A percentile compares a stretch with the other conserved stretches of the same genome.
phyloP scores from a whole-genome alignment of 768 basidiomycete genomes.

The Paxillus ammoniavirescens region DNA sequence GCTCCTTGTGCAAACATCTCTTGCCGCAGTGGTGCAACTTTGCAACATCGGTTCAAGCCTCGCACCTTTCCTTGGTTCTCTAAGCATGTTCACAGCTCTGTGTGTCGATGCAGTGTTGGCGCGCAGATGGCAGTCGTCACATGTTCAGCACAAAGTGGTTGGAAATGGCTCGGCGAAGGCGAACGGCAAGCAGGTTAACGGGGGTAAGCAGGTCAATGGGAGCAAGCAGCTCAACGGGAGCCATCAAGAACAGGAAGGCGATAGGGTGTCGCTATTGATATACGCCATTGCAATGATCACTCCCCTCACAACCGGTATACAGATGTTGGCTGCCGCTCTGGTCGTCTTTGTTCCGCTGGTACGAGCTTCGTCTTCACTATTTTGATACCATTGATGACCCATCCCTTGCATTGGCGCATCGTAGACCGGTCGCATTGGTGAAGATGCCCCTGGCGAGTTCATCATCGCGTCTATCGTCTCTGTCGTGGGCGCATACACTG shows the following conservation, averaged over 20 bases:
- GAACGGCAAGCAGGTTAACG: background rate
- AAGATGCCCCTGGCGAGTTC: slow-evolving; percentile 82
- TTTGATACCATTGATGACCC: background rate
- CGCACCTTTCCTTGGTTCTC: slow-evolving; percentile 61
- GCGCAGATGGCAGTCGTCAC: slow-evolving; percentile 18
- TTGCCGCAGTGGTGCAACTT: slow-evolving; percentile 61
- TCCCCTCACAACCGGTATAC: slow-evolving; percentile 55
- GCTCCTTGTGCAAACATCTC: slow-evolving; percentile 55
- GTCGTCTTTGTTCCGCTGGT: slow-evolving; percentile 93
- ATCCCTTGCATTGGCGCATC: slow-evolving; percentile 3
- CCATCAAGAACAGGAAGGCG: slow-evolving; percentile 12
- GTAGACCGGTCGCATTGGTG: slow-evolving; percentile 81
- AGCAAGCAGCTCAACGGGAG: background rate
- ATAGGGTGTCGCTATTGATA: slow-evolving; percentile 51
- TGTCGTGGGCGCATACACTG: slow-evolving; percentile 49
- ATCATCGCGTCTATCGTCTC: slow-evolving; percentile 82
- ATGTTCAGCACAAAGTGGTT: background rate
- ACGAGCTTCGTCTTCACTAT: slow-evolving; percentile 15
- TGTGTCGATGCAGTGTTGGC: slow-evolving; percentile 46
- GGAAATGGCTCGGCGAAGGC: slow-evolving; percentile 2
- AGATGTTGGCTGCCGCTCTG: slow-evolving; percentile 58
- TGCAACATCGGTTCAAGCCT: slow-evolving; percentile 74
- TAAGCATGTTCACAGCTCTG: slow-evolving; percentile 58
- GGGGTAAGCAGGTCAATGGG: background rate
- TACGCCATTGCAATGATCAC: slow-evolving; percentile 62